Evolutionary conservation across 2,329 filamentous ascomycete species (phyloP).

Genomic region (Stagonosporopsis chrysanthemi): DNA sequence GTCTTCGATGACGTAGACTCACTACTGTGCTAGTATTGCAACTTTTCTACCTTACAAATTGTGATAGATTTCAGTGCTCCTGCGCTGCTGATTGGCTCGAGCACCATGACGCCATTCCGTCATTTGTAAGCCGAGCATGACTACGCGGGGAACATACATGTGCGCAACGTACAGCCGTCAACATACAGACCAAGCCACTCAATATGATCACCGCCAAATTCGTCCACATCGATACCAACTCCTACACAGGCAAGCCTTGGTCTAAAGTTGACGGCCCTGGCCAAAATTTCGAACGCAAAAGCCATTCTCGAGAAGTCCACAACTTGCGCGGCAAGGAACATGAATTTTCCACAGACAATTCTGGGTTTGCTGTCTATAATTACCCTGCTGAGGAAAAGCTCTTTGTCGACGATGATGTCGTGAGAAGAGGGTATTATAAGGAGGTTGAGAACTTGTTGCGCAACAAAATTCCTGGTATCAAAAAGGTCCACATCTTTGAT

Average conservation of each 20-base stretch:
- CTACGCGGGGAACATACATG: constrained; percentile 18
- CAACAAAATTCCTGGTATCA: constrained; percentile 62
- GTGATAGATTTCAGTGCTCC: not conserved
- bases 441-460: constrained; percentile 67
- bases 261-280: constrained; percentile 69
- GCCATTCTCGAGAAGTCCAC: constrained; percentile 58
- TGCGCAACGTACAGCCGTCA: not conserved
- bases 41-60: constrained; percentile 6
- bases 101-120: constrained; percentile 30
- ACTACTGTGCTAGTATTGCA: not conserved
- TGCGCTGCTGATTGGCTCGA: constrained; percentile 23
- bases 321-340: constrained; percentile 62
- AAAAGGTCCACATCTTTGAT: constrained; percentile 73
- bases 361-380: constrained; percentile 65
- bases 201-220: constrained; percentile 67
- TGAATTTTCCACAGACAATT: constrained; percentile 64
- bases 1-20: not conserved
- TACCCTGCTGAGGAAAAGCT: constrained; percentile 61
- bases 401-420: constrained; percentile 64
- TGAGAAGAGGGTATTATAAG: constrained; percentile 66
- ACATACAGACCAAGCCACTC: constrained; percentile 6
- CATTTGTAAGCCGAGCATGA: constrained; percentile 34
- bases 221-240: constrained; percentile 66
- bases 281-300: constrained; percentile 60
- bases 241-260: constrained; percentile 65